Conservation (phyloP, 441 rosid genomes). For the Melastoma candidum region DNA sequence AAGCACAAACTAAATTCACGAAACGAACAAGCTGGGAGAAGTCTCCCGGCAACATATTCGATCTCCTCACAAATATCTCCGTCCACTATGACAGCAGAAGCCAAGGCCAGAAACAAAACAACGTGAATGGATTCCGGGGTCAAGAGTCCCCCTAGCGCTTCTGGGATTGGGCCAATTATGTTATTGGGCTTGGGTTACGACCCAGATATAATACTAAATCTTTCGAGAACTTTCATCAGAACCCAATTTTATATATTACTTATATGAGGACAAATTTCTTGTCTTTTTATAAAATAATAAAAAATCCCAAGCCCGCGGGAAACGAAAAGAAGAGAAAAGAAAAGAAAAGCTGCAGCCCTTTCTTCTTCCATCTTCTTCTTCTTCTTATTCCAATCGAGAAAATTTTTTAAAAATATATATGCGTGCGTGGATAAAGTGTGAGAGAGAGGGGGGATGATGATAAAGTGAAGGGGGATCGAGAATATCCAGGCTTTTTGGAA, state of each 20-base stretch:
- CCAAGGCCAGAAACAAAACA: slow-evolving; percentile 64
- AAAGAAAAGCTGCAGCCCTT: slow-evolving; percentile 6
- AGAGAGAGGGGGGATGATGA: no score
- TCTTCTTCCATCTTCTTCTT: not conserved
- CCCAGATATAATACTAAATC: not conserved
- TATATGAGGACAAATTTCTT: no score
- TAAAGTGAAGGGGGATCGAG: no score
- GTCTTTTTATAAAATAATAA: no score
- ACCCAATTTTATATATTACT: no score
- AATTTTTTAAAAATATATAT: not conserved
- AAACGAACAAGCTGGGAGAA: not conserved
- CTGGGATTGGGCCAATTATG: not conserved
- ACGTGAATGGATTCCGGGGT: slow-evolving; percentile 58
- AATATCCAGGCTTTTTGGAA: no score
- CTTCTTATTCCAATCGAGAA: not conserved
- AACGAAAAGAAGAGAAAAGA: no score
- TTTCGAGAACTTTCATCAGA: no score
- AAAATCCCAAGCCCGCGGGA: no score
- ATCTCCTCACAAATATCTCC: slow-evolving; percentile 64
- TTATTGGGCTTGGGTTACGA: not conserved
- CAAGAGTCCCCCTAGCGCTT: slow-evolving; percentile 64
- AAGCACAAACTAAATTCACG: not conserved
- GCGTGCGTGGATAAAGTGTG: not conserved
- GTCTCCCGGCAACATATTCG: slow-evolving; percentile 44
- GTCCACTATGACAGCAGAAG: slow-evolving; percentile 55